Conservation (phyloP, 2,329 filamentous ascomycete genomes). For the Mycosphaerelloides madeirae region DNA sequence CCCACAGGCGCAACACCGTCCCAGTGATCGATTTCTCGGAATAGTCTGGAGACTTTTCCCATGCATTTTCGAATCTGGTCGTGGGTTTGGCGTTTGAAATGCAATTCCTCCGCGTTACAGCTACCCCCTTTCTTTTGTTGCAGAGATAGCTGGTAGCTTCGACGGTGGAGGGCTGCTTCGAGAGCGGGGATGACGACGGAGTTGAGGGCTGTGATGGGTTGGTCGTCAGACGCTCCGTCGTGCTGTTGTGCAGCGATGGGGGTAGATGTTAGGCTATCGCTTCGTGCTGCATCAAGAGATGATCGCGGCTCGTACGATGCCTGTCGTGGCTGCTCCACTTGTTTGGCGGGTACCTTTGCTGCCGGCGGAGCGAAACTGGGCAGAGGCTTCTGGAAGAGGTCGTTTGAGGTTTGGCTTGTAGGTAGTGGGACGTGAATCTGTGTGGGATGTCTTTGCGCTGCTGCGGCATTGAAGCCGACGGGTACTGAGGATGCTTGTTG, state of each 20-base stretch:
- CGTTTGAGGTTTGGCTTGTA: slow-evolving; percentile 18
- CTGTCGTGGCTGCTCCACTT: slow-evolving; percentile 1
- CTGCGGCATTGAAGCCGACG: slow-evolving; percentile 6
- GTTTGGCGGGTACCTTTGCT: slow-evolving; percentile 1
- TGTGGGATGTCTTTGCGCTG: slow-evolving; percentile 6
- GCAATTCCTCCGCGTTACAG: slow-evolving; percentile 40
- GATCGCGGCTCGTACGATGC: slow-evolving; percentile 6
- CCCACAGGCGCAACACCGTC: slow-evolving; percentile 84
- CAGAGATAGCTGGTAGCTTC: slow-evolving; percentile 56
- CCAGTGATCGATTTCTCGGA: slow-evolving; percentile 83
- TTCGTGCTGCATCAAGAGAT: slow-evolving; percentile 11
- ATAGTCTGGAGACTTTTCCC: slow-evolving; percentile 74
- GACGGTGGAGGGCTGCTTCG: slow-evolving; percentile 81
- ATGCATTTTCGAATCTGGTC: slow-evolving; percentile 78
- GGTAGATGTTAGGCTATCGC: background rate
- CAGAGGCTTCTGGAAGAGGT: slow-evolving; percentile 32
- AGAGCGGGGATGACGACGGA: slow-evolving; percentile 91
- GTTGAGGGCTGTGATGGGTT: slow-evolving; percentile 76
- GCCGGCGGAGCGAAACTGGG: slow-evolving; percentile 26
- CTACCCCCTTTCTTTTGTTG: slow-evolving; percentile 42
- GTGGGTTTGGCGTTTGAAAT: slow-evolving; percentile 59
- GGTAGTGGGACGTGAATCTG: slow-evolving; percentile 9
- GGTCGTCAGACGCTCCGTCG: slow-evolving; percentile 16
- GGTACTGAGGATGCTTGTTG: slow-evolving; percentile 12
- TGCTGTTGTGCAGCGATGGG: slow-evolving; percentile 10